phyloP scores from a whole-genome alignment of 176 grass and related monocot genomes.

The sorghum (Sorghum bicolor) region DNA sequence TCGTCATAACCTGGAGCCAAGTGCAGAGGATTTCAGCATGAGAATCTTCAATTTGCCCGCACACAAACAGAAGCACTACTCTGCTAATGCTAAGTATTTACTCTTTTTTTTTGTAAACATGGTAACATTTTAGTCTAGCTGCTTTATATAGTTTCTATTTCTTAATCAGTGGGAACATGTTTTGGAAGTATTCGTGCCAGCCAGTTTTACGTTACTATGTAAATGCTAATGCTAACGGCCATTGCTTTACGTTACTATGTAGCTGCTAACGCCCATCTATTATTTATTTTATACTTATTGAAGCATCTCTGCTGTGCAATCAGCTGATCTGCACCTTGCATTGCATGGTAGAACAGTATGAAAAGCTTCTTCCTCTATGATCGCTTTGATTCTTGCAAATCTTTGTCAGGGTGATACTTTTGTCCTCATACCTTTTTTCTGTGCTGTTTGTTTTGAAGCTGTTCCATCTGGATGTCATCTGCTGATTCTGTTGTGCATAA shows the following conservation, averaged over 20 bases:
- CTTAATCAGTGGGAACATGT: neutral
- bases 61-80: neutral
- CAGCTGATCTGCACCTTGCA: neutral
- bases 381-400: neutral
- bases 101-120: slow-evolving; percentile 10
- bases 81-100: neutral
- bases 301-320: neutral
- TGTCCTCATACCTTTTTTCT: neutral
- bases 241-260: neutral
- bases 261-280: neutral
- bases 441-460: neutral
- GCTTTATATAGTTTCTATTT: neutral
- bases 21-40: neutral
- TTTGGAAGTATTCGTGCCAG: slow-evolving; percentile 21
- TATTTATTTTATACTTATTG: neutral
- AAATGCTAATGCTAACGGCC: neutral
- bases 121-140: neutral
- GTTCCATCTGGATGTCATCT: neutral
- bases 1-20: neutral
- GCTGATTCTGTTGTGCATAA: neutral
- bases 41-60: neutral
- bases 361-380: slow-evolving; percentile 1
- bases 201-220: neutral
- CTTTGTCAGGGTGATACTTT: slow-evolving; percentile 1
- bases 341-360: neutral